Evolutionary conservation across 2,329 filamentous ascomycete species (phyloP).

Genomic region (Nemania sp.): DNA sequence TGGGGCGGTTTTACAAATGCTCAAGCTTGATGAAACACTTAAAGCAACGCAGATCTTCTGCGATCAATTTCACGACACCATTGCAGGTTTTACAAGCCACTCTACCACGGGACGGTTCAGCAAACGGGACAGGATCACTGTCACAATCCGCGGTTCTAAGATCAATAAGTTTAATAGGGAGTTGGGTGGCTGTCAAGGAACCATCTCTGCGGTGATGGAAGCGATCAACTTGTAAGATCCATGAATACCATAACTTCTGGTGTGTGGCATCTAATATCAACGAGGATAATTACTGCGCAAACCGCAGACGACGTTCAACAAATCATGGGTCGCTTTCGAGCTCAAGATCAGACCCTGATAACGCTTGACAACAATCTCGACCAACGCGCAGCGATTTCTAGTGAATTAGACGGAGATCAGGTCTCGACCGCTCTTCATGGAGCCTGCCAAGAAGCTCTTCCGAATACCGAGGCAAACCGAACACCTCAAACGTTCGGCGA

Average conservation of each 20-base stretch:
- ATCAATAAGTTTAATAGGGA: background rate
- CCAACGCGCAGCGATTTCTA: background rate
- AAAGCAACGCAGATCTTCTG: background rate
- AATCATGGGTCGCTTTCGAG: background rate
- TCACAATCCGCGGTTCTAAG: background rate
- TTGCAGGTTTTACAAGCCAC: background rate
- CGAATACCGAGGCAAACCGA: background rate
- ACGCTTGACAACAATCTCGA: background rate
- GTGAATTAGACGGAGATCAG: background rate
- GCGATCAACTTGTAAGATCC: conserved; percentile 1
- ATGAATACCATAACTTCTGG: background rate
- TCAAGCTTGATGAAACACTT: background rate
- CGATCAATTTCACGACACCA: background rate
- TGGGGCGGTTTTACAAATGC: background rate
- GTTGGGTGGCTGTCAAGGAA: conserved; percentile 1
- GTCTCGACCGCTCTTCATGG: background rate
- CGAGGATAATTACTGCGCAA: background rate
- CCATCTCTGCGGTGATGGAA: background rate
- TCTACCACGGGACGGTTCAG: background rate
- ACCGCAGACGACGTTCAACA: background rate
- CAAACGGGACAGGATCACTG: background rate
- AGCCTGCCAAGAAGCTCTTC: background rate
- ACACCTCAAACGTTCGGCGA: background rate
- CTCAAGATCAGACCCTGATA: background rate
- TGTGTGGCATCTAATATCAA: background rate